Percentiles rank a stretch among this genome's conserved stretches.
These are phyloP conservation scores for Malus hybrid DNA, from an alignment of 331 rosid genomes.

Conservation along the genomic window DNA sequence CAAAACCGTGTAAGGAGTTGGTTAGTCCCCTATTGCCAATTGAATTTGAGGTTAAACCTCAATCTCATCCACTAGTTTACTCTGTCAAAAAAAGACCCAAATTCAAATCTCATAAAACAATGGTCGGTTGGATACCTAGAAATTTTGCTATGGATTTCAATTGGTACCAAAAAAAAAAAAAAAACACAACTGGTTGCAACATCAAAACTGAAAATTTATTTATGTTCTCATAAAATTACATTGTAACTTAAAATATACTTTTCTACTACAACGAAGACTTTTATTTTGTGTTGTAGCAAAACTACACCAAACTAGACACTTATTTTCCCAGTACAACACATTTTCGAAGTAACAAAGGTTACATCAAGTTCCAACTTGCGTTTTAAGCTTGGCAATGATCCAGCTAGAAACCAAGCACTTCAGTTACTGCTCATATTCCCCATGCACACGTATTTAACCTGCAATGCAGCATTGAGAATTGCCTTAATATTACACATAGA, in stretches of 20 bases:
- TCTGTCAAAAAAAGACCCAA: too few species aligned
- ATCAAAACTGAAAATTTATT: neutral
- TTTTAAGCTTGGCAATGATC: constrained; percentile 7
- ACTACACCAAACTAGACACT: neutral
- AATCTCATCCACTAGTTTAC: too few species aligned
- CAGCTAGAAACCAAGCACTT: constrained; percentile 16
- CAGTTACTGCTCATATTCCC: constrained; percentile 69
- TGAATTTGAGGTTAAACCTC: too few species aligned
- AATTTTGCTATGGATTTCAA: neutral
- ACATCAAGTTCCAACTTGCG: neutral
- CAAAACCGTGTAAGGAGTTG: too few species aligned
- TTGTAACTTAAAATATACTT: neutral
- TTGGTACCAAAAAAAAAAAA: neutral
- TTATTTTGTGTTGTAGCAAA: neutral
- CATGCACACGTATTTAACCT: constrained; percentile 84
- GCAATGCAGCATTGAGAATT: constrained; percentile 13
- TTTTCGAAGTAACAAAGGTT: neutral
- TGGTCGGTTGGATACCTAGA: too few species aligned
- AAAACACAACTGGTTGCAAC: neutral
- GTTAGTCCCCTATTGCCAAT: too few species aligned
- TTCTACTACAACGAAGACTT: neutral
- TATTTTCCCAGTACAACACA: neutral
- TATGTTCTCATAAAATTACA: neutral
- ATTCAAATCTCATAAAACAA: too few species aligned
- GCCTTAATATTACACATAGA: neutral